Evolutionary conservation across 306 rosid species (phyloP), one percentile per base, ranked within the genome.

Genomic region (Lathyrus sativus): DNA sequence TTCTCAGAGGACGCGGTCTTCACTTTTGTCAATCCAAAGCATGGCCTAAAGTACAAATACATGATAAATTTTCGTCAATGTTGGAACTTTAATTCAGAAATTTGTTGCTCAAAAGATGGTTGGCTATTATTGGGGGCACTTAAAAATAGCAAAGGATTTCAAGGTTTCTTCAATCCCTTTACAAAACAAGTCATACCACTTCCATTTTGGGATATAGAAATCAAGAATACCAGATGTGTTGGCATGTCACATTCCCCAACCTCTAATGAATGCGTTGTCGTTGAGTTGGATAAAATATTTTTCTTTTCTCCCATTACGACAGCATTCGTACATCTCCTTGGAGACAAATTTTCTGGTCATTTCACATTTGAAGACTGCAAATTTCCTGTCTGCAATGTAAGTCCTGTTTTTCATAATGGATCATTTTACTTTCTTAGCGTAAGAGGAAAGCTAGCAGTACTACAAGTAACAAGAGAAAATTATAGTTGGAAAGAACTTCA

Each of bases 161-260:
- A 39, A 29, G 6, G 31, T 17, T 46, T 65, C 44, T 46, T 65
- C 71, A 65, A 46, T 5, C 71, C 71, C 26, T 65, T 65, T n/a
- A 14, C 58, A 46, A 48, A 49, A 65, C 17, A 65, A 48, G 71
- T 29, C 45, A 5, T 13, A 9, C 17, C 10, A 28, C 31, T 46
- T 65, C 3, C 10, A 14, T 8, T 1, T 46, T 6, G 22, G 0
- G 1, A 7, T 9, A 15, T 0, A 18, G 0, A 0, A 0, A 18
- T 17, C 1, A 3, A 5, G 29, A 29, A 45, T 65, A 8, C 5
- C 19, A 2, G 9, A 19, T 57, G 41, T 28, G 9, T 57, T 12
- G 62, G 41, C 62, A 26, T 64, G 7, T 64, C 69, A 24, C 69
- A 64, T 13, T 11, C 56, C 9, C 69, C 56, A 3, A 44, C 38